Evolutionary conservation across 225 moss, liverwort and hornwort species (phyloP).

Genomic region (Anthoceros angustus): DNA sequence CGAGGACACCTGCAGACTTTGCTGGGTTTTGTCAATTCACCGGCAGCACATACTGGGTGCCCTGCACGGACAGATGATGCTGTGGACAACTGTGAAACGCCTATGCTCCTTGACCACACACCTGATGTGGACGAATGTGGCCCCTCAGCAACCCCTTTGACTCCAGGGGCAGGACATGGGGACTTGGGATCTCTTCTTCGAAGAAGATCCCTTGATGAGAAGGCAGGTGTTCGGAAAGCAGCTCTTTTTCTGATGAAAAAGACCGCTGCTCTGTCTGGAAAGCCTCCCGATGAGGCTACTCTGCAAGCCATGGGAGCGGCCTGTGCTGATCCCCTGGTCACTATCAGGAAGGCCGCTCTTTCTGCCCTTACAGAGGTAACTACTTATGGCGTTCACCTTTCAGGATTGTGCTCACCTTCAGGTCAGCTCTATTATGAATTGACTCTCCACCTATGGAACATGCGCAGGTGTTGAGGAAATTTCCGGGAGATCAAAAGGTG

Average conservation of each 20-base stretch:
- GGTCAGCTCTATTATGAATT: conserved; percentile 4
- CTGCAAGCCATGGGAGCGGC: conserved; percentile 32
- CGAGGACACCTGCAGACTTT: conserved; percentile 25
- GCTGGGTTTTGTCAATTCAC: conserved; percentile 20
- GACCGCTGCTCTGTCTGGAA: conserved; percentile 20
- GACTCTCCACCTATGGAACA: conserved; percentile 2
- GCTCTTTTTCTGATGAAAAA: conserved; percentile 31
- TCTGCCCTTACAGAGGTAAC: conserved; percentile 37
- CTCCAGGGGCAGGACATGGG: conserved; percentile 37
- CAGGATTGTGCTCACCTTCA: neutral
- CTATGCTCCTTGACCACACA: conserved; percentile 21
- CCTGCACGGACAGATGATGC: neutral
- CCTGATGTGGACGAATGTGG: conserved; percentile 23
- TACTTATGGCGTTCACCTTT: neutral
- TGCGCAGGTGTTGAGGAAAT: conserved; percentile 26
- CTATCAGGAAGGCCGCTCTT: conserved; percentile 39
- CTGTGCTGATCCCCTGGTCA: conserved; percentile 36
- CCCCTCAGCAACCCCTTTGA: conserved; percentile 22
- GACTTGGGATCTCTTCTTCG: conserved; percentile 34
- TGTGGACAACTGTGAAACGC: conserved; percentile 9
- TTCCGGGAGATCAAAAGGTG: conserved; percentile 25
- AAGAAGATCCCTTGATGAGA: conserved; percentile 34
- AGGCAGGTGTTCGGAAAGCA: conserved; percentile 35
- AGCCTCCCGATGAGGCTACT: conserved; percentile 28
- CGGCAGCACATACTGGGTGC: neutral